Percentiles rank a stretch among this genome's conserved stretches.
Conservation (phyloP, 2,329 filamentous ascomycete species). For the Tolypocladium amazonense region DNA sequence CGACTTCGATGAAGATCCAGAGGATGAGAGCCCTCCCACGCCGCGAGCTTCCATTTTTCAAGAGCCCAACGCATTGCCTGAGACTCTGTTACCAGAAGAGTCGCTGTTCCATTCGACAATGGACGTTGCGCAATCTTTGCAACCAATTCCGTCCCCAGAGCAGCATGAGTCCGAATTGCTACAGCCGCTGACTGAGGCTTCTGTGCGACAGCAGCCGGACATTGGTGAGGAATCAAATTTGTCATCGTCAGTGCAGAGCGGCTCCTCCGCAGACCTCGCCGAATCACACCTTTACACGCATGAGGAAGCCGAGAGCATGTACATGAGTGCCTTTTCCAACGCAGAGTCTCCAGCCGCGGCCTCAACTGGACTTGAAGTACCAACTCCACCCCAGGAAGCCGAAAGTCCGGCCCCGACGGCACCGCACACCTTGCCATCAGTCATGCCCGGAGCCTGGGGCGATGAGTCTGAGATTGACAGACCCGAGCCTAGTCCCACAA, state of each 20-base stretch:
- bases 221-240: background rate
- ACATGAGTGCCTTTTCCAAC: slow-evolving; percentile 62
- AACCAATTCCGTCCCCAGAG: slow-evolving; percentile 5
- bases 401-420: background rate
- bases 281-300: slow-evolving; percentile 65
- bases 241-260: background rate
- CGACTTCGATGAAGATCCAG: slow-evolving; percentile 30
- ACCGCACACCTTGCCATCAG: slow-evolving; percentile 1
- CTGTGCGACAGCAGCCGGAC: background rate
- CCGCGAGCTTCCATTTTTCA: slow-evolving; percentile 41
- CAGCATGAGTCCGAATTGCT: background rate
- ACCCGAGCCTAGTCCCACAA: background rate
- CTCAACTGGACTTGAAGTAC: background rate
- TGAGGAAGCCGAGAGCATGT: slow-evolving; percentile 78
- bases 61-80: slow-evolving; percentile 14
- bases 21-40: slow-evolving; percentile 32
- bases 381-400: background rate
- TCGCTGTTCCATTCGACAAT: slow-evolving; percentile 17
- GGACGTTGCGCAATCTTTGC: slow-evolving; percentile 6
- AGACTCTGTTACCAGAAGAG: background rate
- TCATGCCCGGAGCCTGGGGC: slow-evolving; percentile 45
- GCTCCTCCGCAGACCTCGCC: slow-evolving; percentile 33
- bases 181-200: background rate
- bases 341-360: slow-evolving; percentile 17
- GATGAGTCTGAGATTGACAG: slow-evolving; percentile 14